phyloP scores from a whole-genome alignment of 306 rosid genomes.

The Arachis stenosperma region DNA sequence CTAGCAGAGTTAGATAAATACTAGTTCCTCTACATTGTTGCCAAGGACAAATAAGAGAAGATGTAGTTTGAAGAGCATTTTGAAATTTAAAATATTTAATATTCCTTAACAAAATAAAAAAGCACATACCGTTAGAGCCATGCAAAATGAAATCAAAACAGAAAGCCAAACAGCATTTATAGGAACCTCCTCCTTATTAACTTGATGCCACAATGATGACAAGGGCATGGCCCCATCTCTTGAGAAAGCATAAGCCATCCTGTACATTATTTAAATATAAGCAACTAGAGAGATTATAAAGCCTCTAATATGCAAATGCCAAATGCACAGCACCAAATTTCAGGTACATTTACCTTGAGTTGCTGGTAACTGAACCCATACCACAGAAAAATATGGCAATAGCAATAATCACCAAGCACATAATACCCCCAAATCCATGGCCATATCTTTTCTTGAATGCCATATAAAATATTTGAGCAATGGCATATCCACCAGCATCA shows the following conservation, averaged over 20 bases:
- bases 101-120: not conserved
- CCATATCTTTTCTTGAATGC: slow-evolving; percentile 86
- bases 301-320: slow-evolving; percentile 12
- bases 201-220: slow-evolving; percentile 82
- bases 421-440: slow-evolving; percentile 82
- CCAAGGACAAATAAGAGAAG: not conserved
- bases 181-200: slow-evolving; percentile 76
- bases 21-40: not conserved
- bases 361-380: slow-evolving; percentile 82
- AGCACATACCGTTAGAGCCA: slow-evolving; percentile 76
- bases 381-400: slow-evolving; percentile 90
- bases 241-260: slow-evolving; percentile 98
- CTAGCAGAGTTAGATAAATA: too few relatives aligned
- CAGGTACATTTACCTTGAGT: slow-evolving; percentile 67
- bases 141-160: slow-evolving; percentile 71
- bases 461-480: slow-evolving; percentile 83
- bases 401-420: slow-evolving; percentile 82
- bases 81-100: not conserved
- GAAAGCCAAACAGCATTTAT: slow-evolving; percentile 90
- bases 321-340: not conserved
- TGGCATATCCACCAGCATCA: slow-evolving; percentile 95
- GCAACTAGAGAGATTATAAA: slow-evolving; percentile 10
- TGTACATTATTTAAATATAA: slow-evolving; percentile 38
- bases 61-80: not conserved
- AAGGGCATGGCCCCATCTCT: slow-evolving; percentile 99